Evolutionary conservation across 768 basidiomycete species (phyloP), one percentile per base, ranked within the genome.

Genomic region (Amanita rubescens): DNA sequence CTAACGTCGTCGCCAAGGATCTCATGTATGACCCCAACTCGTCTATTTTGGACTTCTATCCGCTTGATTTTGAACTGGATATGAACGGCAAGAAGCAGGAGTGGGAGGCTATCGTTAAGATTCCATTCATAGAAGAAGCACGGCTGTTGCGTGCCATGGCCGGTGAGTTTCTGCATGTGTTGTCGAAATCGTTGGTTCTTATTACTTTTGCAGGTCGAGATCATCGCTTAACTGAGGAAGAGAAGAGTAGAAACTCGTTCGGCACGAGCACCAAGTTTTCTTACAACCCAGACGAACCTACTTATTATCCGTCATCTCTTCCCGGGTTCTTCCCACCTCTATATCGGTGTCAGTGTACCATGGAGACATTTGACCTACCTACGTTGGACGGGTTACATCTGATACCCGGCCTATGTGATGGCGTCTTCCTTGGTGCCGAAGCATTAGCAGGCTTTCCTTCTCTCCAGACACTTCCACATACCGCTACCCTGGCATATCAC

Each of bases 61-160:
- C 96, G 2, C 59, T 75, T 14, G 85, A 93, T 49, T 98, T 98
- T 59, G 93, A 91, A 58, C 83, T 80, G 58, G 96, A 99, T 71
- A 69, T 96, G 64, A 98, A 99, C 60, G 96, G 96, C 30, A 99
- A 99, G 79, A 98, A 94, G 66, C 85, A 88, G 60, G 95, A 97
- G 22, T 99, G 96, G 96, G 96, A 99, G 67, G 95, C 96, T 0
- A 82, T 98, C 48, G 93, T 99, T 51, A 98, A 98, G 72, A 97
- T 99, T 59, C 96, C 96, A 0, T 99, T 99, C 68, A 97, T 99
- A 56, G 85, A 96, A 43, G 83, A 94, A 66, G 60, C 70, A 10
- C 76, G 91, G 49, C 66, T 99, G 19, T 70, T 96, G 30, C 73
- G 73, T 30, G 90, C 94, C 3, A 97, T 99, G 95, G 70, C 74